Evolutionary conservation across 2,329 filamentous ascomycete genomes (phyloP).

Genomic region (Ophiostoma piceae): DNA sequence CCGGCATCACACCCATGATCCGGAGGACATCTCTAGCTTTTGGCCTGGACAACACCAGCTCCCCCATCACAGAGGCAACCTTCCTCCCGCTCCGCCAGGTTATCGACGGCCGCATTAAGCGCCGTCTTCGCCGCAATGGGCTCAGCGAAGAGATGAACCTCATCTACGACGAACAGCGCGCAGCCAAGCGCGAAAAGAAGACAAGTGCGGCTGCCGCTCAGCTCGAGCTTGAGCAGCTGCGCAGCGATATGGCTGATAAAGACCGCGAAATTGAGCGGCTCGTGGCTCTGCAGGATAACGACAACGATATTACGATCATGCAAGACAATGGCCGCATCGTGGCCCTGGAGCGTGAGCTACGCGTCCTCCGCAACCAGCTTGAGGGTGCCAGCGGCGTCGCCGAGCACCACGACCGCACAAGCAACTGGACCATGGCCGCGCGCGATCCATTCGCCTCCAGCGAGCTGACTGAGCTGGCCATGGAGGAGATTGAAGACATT

Average conservation of each 20-base stretch:
- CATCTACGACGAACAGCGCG: slow-evolving; percentile 45
- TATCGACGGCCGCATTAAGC: slow-evolving; percentile 52
- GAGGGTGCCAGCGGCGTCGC: not conserved
- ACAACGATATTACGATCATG: slow-evolving; percentile 31
- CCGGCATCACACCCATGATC: slow-evolving; percentile 56
- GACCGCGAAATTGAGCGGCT: slow-evolving; percentile 46
- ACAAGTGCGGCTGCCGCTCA: slow-evolving; percentile 37
- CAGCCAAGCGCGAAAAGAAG: slow-evolving; percentile 39
- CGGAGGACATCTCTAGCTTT: slow-evolving; percentile 46
- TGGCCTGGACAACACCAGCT: slow-evolving; percentile 23
- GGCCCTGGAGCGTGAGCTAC: slow-evolving; percentile 37
- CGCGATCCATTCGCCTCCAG: slow-evolving; percentile 42
- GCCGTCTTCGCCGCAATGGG: slow-evolving; percentile 51
- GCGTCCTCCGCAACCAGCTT: slow-evolving; percentile 29
- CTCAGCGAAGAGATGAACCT: slow-evolving; percentile 55
- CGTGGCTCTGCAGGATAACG: slow-evolving; percentile 40
- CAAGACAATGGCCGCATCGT: slow-evolving; percentile 31
- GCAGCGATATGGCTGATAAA: slow-evolving; percentile 43
- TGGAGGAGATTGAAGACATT: slow-evolving; percentile 28
- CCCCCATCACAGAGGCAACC: slow-evolving; percentile 38
- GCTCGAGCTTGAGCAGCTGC: slow-evolving; percentile 47
- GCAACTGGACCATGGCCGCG: slow-evolving; percentile 50
- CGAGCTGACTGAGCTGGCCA: not conserved
- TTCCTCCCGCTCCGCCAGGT: slow-evolving; percentile 51
- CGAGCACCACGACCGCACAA: slow-evolving; percentile 24